Percentiles rank a stretch among this genome's conserved stretches.
Evolutionary conservation across 2,329 filamentous ascomycete genomes (phyloP).

Genomic region (Stachybotrys echinatus): DNA sequence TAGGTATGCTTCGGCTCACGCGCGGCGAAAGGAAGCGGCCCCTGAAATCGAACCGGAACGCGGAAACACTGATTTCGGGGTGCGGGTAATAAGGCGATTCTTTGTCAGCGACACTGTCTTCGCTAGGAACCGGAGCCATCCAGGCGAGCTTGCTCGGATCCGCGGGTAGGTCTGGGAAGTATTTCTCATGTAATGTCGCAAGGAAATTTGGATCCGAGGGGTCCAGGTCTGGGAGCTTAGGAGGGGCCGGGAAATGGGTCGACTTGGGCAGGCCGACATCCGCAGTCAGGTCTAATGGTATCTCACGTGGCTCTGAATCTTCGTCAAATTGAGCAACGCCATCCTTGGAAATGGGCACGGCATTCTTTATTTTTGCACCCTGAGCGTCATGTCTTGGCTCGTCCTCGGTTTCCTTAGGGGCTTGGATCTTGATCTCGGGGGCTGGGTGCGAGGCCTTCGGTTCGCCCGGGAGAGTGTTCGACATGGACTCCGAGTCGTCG

Average conservation of each 20-base stretch:
- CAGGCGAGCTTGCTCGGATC: slow-evolving; percentile 84
- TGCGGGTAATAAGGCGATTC: slow-evolving; percentile 79
- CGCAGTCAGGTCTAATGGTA: slow-evolving; percentile 36
- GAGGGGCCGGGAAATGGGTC: slow-evolving; percentile 59
- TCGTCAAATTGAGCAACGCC: slow-evolving; percentile 26
- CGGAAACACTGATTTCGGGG: slow-evolving; percentile 65
- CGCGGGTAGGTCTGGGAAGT: slow-evolving; percentile 82
- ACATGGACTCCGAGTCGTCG: slow-evolving; percentile 49
- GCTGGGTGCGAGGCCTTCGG: slow-evolving; percentile 13
- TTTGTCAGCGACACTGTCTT: slow-evolving; percentile 58
- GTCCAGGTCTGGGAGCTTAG: slow-evolving; percentile 65
- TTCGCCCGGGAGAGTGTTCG: slow-evolving; percentile 39
- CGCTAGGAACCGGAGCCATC: slow-evolving; percentile 71
- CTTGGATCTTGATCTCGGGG: slow-evolving; percentile 25
- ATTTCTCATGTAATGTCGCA: slow-evolving; percentile 78
- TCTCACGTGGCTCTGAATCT: slow-evolving; percentile 33
- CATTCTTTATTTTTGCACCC: neutral
- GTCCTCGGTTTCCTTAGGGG: slow-evolving; percentile 17
- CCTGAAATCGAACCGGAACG: slow-evolving; percentile 83
- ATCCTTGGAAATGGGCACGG: slow-evolving; percentile 3
- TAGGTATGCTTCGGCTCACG: slow-evolving; percentile 67
- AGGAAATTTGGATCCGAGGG: slow-evolving; percentile 81
- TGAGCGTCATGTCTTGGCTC: slow-evolving; percentile 6
- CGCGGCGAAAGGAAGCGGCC: slow-evolving; percentile 76
- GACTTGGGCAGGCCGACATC: slow-evolving; percentile 33